These are phyloP conservation scores for Eucalyptus dawsonii DNA, from an alignment of 345 rosid species.

Conservation along the genomic window DNA sequence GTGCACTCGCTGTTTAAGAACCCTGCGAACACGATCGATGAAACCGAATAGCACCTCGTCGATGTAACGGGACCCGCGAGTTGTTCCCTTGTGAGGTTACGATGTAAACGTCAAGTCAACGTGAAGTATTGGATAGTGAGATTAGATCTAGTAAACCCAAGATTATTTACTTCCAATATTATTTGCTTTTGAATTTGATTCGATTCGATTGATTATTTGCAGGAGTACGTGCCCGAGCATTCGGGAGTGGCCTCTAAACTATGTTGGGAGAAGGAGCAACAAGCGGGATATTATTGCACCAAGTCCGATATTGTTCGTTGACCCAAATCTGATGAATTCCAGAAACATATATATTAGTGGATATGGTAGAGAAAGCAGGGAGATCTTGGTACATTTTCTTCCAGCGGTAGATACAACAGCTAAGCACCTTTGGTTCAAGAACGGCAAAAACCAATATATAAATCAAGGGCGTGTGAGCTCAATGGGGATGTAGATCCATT, in stretches of 20 bases:
- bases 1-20: background rate
- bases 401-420: background rate
- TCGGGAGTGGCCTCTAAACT: conserved; percentile 34
- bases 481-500: background rate
- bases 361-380: background rate
- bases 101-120: background rate
- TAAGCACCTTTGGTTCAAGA: background rate
- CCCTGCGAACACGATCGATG: background rate
- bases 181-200: background rate
- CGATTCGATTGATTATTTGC: background rate
- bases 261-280: conserved; percentile 63
- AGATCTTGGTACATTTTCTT: background rate
- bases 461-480: background rate
- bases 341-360: background rate
- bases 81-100: background rate
- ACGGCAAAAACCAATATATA: background rate
- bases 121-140: background rate
- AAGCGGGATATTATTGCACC: conserved; percentile 25
- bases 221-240: conserved; percentile 51
- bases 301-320: conserved; percentile 46
- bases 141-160: background rate
- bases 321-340: background rate
- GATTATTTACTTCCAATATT: background rate
- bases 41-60: background rate
- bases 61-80: background rate